A percentile compares a stretch with the other conserved stretches of the same genome.
phyloP scores from a whole-genome alignment of 768 basidiomycete genomes.

The Clathrus columnatus region DNA sequence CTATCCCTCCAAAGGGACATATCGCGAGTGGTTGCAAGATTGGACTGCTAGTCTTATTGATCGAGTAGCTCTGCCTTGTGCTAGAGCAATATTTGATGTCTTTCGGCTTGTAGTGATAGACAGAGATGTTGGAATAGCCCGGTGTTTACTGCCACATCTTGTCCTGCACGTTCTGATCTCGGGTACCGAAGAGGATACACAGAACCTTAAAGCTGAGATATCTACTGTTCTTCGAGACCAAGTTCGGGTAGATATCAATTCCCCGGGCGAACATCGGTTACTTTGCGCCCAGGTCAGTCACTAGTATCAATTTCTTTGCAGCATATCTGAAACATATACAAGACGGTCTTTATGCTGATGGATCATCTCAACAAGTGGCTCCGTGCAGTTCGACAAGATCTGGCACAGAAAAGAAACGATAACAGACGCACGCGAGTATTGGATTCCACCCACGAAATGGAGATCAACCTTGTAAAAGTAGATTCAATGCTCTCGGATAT shows the following conservation, averaged over 20 bases:
- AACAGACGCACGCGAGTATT: constrained; percentile 40
- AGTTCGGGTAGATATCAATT: constrained; percentile 48
- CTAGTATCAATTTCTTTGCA: background rate
- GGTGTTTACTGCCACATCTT: constrained; percentile 84
- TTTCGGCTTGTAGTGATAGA: constrained; percentile 72
- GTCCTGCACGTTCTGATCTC: constrained; percentile 79
- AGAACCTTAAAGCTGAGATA: constrained; percentile 67
- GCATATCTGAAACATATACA: background rate
- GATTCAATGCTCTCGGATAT: constrained; percentile 80
- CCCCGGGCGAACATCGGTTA: constrained; percentile 69
- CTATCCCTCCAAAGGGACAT: constrained; percentile 68
- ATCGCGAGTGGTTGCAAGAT: constrained; percentile 91
- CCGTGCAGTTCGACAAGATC: constrained; percentile 61
- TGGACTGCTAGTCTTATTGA: constrained; percentile 82
- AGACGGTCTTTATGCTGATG: constrained; percentile 91
- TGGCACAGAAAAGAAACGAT: constrained; percentile 41
- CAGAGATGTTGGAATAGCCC: constrained; percentile 92
- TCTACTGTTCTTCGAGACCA: constrained; percentile 81
- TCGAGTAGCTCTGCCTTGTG: constrained; percentile 46
- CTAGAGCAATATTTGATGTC: constrained; percentile 64
- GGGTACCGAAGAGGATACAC: constrained; percentile 51
- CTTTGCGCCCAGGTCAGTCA: constrained; percentile 82
- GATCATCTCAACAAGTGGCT: constrained; percentile 93
- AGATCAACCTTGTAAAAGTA: constrained; percentile 58
- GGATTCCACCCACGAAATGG: constrained; percentile 28